Evolutionary conservation across 2,329 filamentous ascomycete genomes (phyloP).

Genomic region (Xylariaceae sp.): DNA sequence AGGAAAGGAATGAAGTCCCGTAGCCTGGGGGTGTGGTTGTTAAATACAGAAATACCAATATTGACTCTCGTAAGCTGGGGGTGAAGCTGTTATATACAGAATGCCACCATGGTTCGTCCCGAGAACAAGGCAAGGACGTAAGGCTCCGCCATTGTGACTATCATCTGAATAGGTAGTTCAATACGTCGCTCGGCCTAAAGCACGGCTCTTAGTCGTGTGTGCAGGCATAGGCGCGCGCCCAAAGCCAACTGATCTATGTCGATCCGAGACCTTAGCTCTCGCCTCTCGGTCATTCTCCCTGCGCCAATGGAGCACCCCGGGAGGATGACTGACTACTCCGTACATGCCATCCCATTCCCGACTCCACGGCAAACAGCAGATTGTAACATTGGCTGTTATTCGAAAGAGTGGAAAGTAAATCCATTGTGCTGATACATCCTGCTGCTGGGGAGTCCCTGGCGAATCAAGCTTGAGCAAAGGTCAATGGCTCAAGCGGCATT

Average conservation of each 20-base stretch:
- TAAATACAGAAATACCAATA: slow-evolving; percentile 24
- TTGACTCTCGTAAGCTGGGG: slow-evolving; percentile 17
- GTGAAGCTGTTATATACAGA: slow-evolving; percentile 14
- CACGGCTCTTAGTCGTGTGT: neutral
- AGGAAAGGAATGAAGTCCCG: slow-evolving; percentile 5
- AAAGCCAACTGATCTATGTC: slow-evolving; percentile 18
- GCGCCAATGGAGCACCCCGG: slow-evolving; percentile 12
- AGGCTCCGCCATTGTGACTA: slow-evolving; percentile 9
- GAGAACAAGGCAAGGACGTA: slow-evolving; percentile 6
- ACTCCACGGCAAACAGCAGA: too few species aligned
- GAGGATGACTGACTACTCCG: neutral
- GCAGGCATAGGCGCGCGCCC: slow-evolving; percentile 13
- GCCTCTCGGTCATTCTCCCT: slow-evolving; percentile 13
- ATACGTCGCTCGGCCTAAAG: neutral
- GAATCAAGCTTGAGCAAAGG: slow-evolving; percentile 6
- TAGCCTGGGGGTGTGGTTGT: slow-evolving; percentile 16
- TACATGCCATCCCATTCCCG: too few species aligned
- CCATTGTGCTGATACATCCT: neutral
- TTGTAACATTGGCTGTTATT: too few species aligned
- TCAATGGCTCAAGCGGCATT: slow-evolving; percentile 2
- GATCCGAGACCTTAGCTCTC: slow-evolving; percentile 14
- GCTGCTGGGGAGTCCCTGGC: slow-evolving; percentile 1
- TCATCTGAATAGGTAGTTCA: slow-evolving; percentile 11
- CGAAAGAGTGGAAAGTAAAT: neutral
- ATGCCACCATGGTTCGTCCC: slow-evolving; percentile 13